Conservation (phyloP, 495 filamentous ascomycete species). For the Podospora conica region DNA sequence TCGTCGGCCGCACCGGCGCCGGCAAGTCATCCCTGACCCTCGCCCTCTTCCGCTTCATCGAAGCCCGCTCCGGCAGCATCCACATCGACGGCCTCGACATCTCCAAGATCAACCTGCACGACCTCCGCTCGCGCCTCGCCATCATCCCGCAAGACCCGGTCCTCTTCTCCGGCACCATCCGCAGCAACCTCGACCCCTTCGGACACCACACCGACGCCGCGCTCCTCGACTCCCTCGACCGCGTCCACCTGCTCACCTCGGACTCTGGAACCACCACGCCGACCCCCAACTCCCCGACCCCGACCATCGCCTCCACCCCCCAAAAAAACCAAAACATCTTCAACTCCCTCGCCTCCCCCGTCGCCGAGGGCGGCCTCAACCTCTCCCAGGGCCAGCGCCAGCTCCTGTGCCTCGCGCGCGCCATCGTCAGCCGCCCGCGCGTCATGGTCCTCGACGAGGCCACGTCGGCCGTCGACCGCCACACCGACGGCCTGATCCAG, state of each 20-base stretch:
- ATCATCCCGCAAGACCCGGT: conserved; percentile 81
- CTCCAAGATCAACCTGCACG: conserved; percentile 65
- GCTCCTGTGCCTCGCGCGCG: conserved; percentile 80
- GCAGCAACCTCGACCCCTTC: conserved; percentile 78
- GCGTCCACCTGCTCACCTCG: conserved; percentile 68
- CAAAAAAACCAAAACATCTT: conserved; percentile 59
- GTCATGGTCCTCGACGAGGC: conserved; percentile 91
- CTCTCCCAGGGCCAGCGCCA: conserved; percentile 85
- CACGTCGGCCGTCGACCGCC: conserved; percentile 82
- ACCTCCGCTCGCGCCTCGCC: conserved; percentile 65
- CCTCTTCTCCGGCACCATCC: conserved; percentile 78
- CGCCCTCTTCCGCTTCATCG: conserved; percentile 77
- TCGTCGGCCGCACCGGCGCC: conserved; percentile 81
- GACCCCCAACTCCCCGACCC: conserved; percentile 19
- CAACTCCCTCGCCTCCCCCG: conserved; percentile 50
- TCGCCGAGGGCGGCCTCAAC: conserved; percentile 72
- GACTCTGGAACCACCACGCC: conserved; percentile 25
- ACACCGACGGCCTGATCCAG: conserved; percentile 77
- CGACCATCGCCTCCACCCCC: conserved; percentile 17
- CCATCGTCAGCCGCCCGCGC: conserved; percentile 71
- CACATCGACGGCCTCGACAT: conserved; percentile 72
- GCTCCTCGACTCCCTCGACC: conserved; percentile 66
- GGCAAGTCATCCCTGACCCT: conserved; percentile 82
- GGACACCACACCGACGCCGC: conserved; percentile 63
- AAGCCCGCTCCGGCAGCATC: conserved; percentile 64